A percentile compares a stretch with the other conserved stretches of the same genome.
These are phyloP conservation scores for Pseudocercospora pini-densiflorae DNA, from an alignment of 2,329 filamentous ascomycete genomes.

Conservation along the genomic window DNA sequence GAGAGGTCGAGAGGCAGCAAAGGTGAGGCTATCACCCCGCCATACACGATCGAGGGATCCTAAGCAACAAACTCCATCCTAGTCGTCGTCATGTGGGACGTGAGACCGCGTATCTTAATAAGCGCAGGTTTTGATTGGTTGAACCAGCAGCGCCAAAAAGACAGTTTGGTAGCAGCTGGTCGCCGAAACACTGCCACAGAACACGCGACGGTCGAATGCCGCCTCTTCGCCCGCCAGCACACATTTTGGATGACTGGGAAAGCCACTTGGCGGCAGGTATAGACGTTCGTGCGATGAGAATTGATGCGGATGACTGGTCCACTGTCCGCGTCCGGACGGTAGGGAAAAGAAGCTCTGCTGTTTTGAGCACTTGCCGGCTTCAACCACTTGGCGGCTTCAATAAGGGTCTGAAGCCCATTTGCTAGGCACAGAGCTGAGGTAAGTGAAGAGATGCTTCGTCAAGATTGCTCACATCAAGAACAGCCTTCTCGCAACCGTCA, in stretches of 20 bases:
- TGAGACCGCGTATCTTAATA: neutral
- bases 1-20: neutral
- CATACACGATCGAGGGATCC: neutral
- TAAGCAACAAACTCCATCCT: neutral
- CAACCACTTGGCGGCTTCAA: neutral
- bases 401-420: neutral
- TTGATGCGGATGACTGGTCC: neutral
- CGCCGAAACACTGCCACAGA: neutral
- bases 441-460: neutral
- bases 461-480: constrained; percentile 17
- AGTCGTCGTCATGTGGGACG: neutral
- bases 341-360: neutral
- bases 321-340: neutral
- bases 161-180: neutral
- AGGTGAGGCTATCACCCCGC: neutral
- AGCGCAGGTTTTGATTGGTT: neutral
- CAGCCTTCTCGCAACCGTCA: constrained; percentile 15
- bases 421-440: neutral
- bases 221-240: neutral
- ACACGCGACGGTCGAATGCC: neutral
- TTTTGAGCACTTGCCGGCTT: neutral
- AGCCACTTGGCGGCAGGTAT: neutral
- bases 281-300: neutral
- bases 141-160: neutral
- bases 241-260: neutral